Percentiles rank a stretch among this genome's conserved stretches.
Evolutionary conservation across 371 early-diverging fungal genomes (phyloP).

Genomic region (Rhizomucor pusillus): DNA sequence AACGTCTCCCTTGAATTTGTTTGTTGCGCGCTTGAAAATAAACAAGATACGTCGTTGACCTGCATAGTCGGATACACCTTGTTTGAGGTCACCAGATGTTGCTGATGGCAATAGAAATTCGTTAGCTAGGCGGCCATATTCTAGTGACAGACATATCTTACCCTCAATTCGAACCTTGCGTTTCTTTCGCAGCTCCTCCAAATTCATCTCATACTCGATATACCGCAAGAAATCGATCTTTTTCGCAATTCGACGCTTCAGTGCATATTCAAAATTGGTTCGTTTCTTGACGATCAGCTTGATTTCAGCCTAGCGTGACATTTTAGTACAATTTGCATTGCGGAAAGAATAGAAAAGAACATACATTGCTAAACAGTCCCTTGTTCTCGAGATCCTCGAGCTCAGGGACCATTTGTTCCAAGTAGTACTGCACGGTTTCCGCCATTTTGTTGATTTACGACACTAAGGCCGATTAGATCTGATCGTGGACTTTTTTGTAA

Average conservation of each 20-base stretch:
- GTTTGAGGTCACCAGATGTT: conserved; percentile 13
- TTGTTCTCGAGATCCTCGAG: conserved; percentile 83
- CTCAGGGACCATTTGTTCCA: conserved; percentile 94
- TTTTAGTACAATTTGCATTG: background rate
- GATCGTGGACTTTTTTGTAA: too few species aligned
- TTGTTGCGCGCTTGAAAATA: conserved; percentile 79
- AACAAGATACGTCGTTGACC: conserved; percentile 68
- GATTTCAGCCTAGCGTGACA: conserved; percentile 66
- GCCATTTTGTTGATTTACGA: conserved; percentile 62
- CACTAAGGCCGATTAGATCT: too few species aligned
- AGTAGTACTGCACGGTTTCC: conserved; percentile 82
- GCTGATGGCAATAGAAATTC: background rate
- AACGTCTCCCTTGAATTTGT: conserved; percentile 78
- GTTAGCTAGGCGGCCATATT: background rate
- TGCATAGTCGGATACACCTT: conserved; percentile 59
- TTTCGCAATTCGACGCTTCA: conserved; percentile 73
- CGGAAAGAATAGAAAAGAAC: conserved; percentile 1
- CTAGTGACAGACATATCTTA: conserved; percentile 3
- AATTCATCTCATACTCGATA: conserved; percentile 92
- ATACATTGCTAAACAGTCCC: conserved; percentile 76
- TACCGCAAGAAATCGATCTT: conserved; percentile 84
- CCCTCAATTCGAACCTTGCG: conserved; percentile 64
- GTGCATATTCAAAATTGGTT: conserved; percentile 83
- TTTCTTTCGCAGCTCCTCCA: conserved; percentile 81
- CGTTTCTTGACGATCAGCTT: conserved; percentile 86